Evolutionary conservation across 225 moss, liverwort and hornwort genomes (phyloP), one percentile per base, ranked within the genome.

Genomic region (Pleurozium schreberi): DNA sequence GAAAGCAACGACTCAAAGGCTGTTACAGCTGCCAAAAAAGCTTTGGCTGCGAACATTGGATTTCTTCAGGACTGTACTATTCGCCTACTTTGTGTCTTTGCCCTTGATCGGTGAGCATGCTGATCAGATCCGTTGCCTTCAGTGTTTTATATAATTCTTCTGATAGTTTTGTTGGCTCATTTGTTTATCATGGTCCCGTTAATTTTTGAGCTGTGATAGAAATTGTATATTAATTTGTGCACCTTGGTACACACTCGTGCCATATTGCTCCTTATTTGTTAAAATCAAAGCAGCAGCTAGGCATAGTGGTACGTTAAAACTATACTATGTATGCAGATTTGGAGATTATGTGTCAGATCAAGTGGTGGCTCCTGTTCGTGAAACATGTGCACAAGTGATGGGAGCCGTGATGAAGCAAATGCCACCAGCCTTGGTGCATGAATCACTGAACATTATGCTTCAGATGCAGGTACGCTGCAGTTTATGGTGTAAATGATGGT

Each of bases 331-430:
- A 85, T 74, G 75, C 88, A 90, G 90, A 40, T 98, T 98, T 93
- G 97, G 97, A 93, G 97, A 98, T 90, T 98, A 95, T 89, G 97
- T 98, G 80, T 98, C 97, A 65, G 97, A 98, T 92, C 96, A 98
- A 92, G 97, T 98, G 75, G 97, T 98, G 65, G 97, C 97, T 49
- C 97, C 97, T 87, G 96, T 98, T 74, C 93, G 97, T 75, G 97
- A 98, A 91, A 98, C 97, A 47, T 98, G 97, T 94, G 97, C 97
- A 58, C 97, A 98, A 93, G 97, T 95, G 62, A 91, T 98, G 88
- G 97, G 97, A 83, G 96, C 97, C 79, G 94, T 95, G 61, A 90
- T 98, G 87, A 98, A 95, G 92, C 96, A 98, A 89, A 96, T 98
- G 97, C 95, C 96, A 55, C 91, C 81, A 76, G 89, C 86, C 80